Conservation (phyloP, 768 basidiomycete genomes). For the Phaffia australis region DNA sequence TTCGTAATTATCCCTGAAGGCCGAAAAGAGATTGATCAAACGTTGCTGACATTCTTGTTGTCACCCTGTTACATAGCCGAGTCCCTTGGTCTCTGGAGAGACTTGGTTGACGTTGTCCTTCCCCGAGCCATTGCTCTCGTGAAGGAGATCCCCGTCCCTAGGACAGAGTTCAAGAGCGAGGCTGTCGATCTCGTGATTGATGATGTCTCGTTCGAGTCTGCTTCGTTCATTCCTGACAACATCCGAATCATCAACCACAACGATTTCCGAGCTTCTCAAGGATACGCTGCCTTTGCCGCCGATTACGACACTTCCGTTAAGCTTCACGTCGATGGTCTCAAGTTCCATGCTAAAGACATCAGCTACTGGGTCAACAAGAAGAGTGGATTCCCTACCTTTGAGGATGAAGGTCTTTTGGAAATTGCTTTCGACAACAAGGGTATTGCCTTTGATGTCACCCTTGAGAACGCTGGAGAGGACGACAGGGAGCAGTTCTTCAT, state of each 20-base stretch:
- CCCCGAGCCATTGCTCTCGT: constrained; percentile 38
- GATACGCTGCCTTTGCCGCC: constrained; percentile 40
- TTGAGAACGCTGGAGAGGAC: constrained; percentile 40
- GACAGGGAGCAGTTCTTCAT: constrained; percentile 42
- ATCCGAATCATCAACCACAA: constrained; percentile 39
- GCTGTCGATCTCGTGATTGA: constrained; percentile 33
- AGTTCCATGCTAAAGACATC: constrained; percentile 39
- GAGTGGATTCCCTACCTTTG: constrained; percentile 25
- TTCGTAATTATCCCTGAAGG: not conserved
- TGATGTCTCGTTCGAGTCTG: constrained; percentile 39
- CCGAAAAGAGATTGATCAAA: not conserved
- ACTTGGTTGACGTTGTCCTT: constrained; percentile 38
- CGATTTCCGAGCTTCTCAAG: constrained; percentile 39
- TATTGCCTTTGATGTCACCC: constrained; percentile 38
- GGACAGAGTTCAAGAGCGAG: constrained; percentile 40
- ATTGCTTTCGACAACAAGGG: constrained; percentile 40
- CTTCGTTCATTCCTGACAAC: constrained; percentile 40
- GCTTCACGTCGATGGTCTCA: constrained; percentile 39
- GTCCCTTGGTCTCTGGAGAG: constrained; percentile 38
- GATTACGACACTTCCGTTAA: constrained; percentile 37
- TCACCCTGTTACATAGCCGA: constrained; percentile 28
- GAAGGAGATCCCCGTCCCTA: constrained; percentile 40
- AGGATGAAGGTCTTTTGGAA: constrained; percentile 39
- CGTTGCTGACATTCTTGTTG: not conserved
- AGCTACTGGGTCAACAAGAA: constrained; percentile 41